A percentile compares a stretch with the other conserved stretches of the same genome.
phyloP scores from a whole-genome alignment of 2,329 filamentous ascomycete species.

The Ophiostoma ulmi region DNA sequence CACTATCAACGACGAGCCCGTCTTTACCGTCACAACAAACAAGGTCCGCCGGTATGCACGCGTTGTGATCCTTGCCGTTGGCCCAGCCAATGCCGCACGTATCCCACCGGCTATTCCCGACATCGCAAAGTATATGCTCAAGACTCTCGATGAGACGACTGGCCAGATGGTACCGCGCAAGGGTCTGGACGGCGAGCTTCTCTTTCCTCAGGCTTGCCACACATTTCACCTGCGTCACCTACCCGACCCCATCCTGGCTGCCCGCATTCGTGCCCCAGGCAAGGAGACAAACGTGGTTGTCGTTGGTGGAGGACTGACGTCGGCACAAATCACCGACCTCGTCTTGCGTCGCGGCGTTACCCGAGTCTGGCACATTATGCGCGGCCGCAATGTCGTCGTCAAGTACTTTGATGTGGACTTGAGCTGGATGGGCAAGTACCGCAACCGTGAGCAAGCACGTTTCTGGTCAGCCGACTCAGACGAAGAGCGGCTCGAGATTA shows the following conservation, averaged over 20 bases:
- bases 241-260: conserved; percentile 48
- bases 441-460: conserved; percentile 67
- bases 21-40: neutral
- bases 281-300: conserved; percentile 39
- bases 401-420: conserved; percentile 76
- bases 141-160: neutral
- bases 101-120: neutral
- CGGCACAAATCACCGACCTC: conserved; percentile 66
- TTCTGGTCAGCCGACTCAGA: conserved; percentile 75
- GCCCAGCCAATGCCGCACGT: neutral
- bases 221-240: conserved; percentile 47
- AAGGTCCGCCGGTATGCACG: neutral
- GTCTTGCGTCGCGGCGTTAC: conserved; percentile 59
- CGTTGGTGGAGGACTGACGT: conserved; percentile 31
- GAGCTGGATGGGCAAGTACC: conserved; percentile 77
- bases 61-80: neutral
- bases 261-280: conserved; percentile 44
- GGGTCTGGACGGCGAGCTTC: conserved; percentile 45
- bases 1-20: neutral
- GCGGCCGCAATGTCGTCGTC: conserved; percentile 47
- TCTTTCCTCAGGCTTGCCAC: conserved; percentile 42
- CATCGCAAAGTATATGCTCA: neutral
- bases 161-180: conserved; percentile 36
- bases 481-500: conserved; percentile 61
- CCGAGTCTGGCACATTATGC: conserved; percentile 66